Evolutionary conservation across 2,329 filamentous ascomycete genomes (phyloP), one percentile per base, ranked within the genome.

Genomic region (Herpotrichia juniperi): DNA sequence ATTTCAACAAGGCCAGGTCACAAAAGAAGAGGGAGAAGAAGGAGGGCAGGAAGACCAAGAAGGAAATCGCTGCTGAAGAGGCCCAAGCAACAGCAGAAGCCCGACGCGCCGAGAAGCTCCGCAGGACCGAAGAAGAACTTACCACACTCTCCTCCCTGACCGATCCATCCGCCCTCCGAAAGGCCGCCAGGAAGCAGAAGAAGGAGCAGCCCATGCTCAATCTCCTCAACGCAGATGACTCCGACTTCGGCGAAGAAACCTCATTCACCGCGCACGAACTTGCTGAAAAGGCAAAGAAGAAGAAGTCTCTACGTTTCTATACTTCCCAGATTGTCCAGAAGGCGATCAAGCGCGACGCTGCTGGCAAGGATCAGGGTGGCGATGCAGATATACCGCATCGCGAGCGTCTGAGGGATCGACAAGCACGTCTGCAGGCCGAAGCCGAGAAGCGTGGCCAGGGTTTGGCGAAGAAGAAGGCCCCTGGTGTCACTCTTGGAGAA

Each of bases 291-390:
- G 90, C 88, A 0, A 84, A 86, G 53, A 90, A 90, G 74, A 96
- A 94, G 81, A 96, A 96, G 81, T 91, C 86, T 58, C 83, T 99
- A 51, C 89, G 92, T 57, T 99, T 99, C 81, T 99, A 99, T 82
- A 97, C 96, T 2, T 96, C 93, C 2, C 94, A 99, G 72, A 94
- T 99, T 60, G 89, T 90, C 24, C 93, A 97, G 73, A 97, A 97
- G 76, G 87, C 91, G 50, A 96, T 91, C 78, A 93, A 91, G 72
- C 90, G 90, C 49, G 85, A 87, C 5, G 85, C 81, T 26, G 88
- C 88, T 32, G 88, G 89, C 35, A 84, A 87, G 55, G 87, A 90
- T 51, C 85, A 87, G 1, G 90, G 90, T 60, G 91, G 91, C 62
- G 91, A 96, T 69, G 82, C 84, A 61, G 91, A 96, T 74, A 83